phyloP scores from a whole-genome alignment of 805 yeast species.

The Ogataea minuta region DNA sequence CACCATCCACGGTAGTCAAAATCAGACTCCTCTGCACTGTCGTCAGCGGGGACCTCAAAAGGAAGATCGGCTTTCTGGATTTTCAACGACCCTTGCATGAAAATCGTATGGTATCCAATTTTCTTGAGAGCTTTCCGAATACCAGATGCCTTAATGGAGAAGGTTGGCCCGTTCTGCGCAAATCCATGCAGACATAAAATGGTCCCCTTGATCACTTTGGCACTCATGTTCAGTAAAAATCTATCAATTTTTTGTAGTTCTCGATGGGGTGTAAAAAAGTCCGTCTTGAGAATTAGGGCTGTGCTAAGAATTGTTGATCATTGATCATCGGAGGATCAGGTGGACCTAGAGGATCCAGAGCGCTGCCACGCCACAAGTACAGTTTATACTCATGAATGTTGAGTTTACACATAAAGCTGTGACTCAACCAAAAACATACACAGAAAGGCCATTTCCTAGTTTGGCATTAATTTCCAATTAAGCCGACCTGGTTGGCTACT shows the following conservation, averaged over 20 bases:
- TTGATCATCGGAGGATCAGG: neutral
- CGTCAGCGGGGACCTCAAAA: conserved; percentile 44
- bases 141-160: conserved; percentile 88
- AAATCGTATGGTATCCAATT: conserved; percentile 66
- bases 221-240: conserved; percentile 20
- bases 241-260: neutral
- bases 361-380: too few relatives aligned
- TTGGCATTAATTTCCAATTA: too few relatives aligned
- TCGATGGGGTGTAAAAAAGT: conserved; percentile 6
- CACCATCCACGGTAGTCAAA: conserved; percentile 67
- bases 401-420: neutral
- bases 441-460: too few relatives aligned
- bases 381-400: neutral
- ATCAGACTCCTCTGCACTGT: conserved; percentile 19
- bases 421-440: neutral
- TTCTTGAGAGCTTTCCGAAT: conserved; percentile 70
- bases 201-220: conserved; percentile 38
- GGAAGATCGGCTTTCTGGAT: conserved; percentile 73
- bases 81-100: conserved; percentile 73
- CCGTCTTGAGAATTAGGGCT: conserved; percentile 1
- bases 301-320: neutral
- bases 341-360: too few relatives aligned
- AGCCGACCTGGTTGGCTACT: too few relatives aligned
- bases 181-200: conserved; percentile 90
- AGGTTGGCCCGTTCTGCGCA: conserved; percentile 78